phyloP scores from a whole-genome alignment of 495 filamentous ascomycete genomes.

The Hyaloscypha finlandica region DNA sequence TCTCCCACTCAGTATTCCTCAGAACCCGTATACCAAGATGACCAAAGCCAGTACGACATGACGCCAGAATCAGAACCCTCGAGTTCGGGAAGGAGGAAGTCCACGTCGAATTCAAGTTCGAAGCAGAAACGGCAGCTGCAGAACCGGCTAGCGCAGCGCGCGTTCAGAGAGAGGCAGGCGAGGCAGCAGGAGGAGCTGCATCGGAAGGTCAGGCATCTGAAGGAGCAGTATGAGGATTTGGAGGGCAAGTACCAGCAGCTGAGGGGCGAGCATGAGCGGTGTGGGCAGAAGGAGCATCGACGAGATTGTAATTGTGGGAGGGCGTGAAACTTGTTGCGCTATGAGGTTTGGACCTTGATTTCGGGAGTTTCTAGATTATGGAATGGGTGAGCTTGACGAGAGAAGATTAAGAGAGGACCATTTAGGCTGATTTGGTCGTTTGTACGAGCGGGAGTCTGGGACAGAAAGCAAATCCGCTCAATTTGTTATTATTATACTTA shows the following conservation, averaged over 20 bases:
- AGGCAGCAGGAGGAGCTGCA: neutral
- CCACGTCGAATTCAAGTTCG: neutral
- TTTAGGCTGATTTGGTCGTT: too few relatives aligned
- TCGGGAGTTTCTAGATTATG: too few relatives aligned
- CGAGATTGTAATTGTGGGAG: neutral
- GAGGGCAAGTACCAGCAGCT: neutral
- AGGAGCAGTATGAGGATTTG: neutral
- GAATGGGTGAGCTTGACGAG: too few relatives aligned
- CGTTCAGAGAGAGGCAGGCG: neutral
- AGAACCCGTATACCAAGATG: neutral
- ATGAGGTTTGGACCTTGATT: too few relatives aligned
- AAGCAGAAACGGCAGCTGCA: neutral
- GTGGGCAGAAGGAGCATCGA: neutral
- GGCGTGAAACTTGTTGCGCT: neutral
- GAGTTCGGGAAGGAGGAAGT: neutral
- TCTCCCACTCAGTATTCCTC: neutral
- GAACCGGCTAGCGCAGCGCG: neutral
- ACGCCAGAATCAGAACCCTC: neutral
- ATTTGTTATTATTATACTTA: too few relatives aligned
- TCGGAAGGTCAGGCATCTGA: neutral
- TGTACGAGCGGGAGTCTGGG: too few relatives aligned
- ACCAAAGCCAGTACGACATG: neutral
- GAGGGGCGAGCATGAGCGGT: neutral
- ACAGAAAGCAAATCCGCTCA: too few relatives aligned
- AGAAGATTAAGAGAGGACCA: too few relatives aligned